Evolutionary conservation across 2,329 filamentous ascomycete genomes (phyloP).

Genomic region (Colletotrichum echinochloae): DNA sequence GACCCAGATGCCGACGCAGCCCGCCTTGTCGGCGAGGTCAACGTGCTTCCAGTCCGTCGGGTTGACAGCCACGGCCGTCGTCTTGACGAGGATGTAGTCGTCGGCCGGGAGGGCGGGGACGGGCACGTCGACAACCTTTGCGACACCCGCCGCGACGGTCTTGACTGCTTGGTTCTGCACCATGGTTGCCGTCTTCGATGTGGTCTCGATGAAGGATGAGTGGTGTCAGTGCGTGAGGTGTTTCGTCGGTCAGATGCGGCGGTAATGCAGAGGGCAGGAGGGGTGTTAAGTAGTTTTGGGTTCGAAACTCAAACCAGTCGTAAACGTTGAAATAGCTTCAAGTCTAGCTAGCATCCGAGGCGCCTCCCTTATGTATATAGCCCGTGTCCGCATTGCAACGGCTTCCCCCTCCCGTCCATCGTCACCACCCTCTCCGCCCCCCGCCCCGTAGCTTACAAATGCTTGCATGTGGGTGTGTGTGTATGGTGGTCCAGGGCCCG

Average conservation of each 20-base stretch:
- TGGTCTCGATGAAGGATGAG: neutral
- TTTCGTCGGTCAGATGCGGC: neutral
- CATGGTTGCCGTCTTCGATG: slow-evolving; percentile 16
- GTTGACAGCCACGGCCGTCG: slow-evolving; percentile 52
- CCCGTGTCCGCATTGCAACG: neutral
- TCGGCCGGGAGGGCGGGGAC: slow-evolving; percentile 43
- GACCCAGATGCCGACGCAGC: slow-evolving; percentile 43
- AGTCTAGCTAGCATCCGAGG: neutral
- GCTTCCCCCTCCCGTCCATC: slow-evolving; percentile 2
- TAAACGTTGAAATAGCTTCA: neutral
- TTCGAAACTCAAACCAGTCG: neutral
- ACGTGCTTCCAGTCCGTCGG: slow-evolving; percentile 53
- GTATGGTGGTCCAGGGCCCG: neutral
- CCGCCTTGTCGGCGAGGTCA: slow-evolving; percentile 41
- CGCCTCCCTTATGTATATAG: neutral
- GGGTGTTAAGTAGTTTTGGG: neutral
- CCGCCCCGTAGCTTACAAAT: slow-evolving; percentile 34
- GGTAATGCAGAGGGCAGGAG: neutral
- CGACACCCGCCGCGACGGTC: slow-evolving; percentile 41
- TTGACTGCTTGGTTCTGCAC: slow-evolving; percentile 40
- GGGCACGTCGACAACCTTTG: slow-evolving; percentile 47
- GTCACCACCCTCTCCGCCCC: slow-evolving; percentile 1
- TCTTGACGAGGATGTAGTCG: slow-evolving; percentile 51
- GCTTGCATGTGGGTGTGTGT: slow-evolving; percentile 6
- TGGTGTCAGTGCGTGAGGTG: neutral